Evolutionary conservation across 2,329 filamentous ascomycete genomes (phyloP), one percentile per base, ranked within the genome.

Genomic region (Emmonsia crescens): DNA sequence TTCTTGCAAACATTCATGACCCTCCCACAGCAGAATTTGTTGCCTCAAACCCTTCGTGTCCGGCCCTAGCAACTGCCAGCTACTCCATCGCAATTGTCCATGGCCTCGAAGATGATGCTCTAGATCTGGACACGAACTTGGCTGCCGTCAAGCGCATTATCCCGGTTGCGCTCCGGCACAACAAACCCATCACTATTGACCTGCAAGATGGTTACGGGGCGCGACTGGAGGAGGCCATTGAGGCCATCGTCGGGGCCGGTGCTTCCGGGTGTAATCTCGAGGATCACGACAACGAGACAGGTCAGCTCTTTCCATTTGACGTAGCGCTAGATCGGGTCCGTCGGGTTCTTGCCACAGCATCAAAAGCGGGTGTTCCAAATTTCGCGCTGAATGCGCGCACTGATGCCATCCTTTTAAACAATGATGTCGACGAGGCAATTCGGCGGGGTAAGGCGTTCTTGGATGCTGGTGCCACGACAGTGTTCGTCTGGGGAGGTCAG

Each of bases 251-350:
- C n/a, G 38, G 31, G 56, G 38, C 38, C 56, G 84, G 83, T 0
- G 83, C 76, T 0, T 80, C 81, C 1, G 83, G 84, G 0, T 80
- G 79, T 56, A 87, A 87, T 66, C 75, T 87, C 2, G 84, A 86
- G 63, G 84, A 87, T 61, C 76, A 66, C 61, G 76, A 74, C 69
- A 76, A 68, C 57, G 68, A 65, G 48, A 72, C 67, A 57, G 74
- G 66, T 14, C 68, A 66, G 64, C 69, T 75, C 66, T 78, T 68
- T 70, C 70, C 70, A 0, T 60, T 80, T 0, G 76, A 78, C 0
- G 78, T 78, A 19, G 82, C 83, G n/a, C 76, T 77, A 0, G 68
- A 70, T 0, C 75, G 83, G 0, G 75, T 87, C 19, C 70, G 72
- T 55, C 61, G 61, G 8, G 69, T 64, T 0, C n/a, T 70, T 12